Evolutionary conservation across 2,329 filamentous ascomycete genomes (phyloP), one percentile per base, ranked within the genome.

Genomic region (Arachnopeziza araneosa): DNA sequence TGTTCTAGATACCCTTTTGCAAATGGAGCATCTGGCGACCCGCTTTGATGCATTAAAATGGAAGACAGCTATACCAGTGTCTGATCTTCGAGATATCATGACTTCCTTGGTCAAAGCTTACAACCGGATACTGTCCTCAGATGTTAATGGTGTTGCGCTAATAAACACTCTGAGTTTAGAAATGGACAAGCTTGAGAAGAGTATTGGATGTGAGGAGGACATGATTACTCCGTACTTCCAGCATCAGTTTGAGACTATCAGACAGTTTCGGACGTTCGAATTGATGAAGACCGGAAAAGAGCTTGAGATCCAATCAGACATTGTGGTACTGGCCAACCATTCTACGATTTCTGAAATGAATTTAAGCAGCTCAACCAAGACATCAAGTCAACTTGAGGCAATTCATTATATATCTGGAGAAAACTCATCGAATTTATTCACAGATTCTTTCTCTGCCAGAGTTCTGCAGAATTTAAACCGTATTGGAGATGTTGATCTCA

Each of bases 41-140:
- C 78, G 83, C 55, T 88, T 89, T 60, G 86, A 89, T 70, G 71
- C 75, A 32, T 71, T 88, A 26, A 79, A 81, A 64, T 87, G 83
- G 85, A 84, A 79, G 67, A 78, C 80, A 1, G 75, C 78, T 23
- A 79, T 80, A 12, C 76, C 79, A 2, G 75, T 85, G 8, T 56
- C 73, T 1, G 82, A 83, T 26, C 74, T 88, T 12, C 75, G 78
- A 7, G 79, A 78, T 52, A 79, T 85, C 22, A 80, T 82, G 69
- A 73, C 74, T 17, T 81, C 83, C 0, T 76, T 88, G 21, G 76
- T 80, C 21, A 78, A 80, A 58, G 82, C 81, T 1, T 86, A 86
- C 60, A 74, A 75, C 19, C 75, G 85, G n/a, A 75, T 87, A 17
- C 76, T 83, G n/a, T 72, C 72, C 7, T 75, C 68, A 7, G 66